A percentile compares a stretch with the other conserved stretches of the same genome.
Conservation (phyloP, 1,284 basidiomycete species). For the Fomitopsis palustris region DNA sequence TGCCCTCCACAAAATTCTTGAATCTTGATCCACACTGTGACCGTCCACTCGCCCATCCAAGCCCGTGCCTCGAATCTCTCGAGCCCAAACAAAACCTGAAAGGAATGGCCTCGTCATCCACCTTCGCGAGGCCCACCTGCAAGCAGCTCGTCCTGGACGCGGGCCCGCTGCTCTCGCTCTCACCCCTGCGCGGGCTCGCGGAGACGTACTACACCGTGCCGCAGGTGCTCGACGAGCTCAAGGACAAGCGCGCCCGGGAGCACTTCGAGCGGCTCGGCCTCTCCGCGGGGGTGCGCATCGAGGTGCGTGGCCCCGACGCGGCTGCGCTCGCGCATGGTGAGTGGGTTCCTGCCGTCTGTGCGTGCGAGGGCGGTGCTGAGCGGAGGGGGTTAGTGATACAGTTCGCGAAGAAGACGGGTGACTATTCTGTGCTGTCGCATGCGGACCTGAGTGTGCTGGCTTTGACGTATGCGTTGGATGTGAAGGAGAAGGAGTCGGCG, state of each 20-base stretch:
- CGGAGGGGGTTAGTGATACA: constrained; percentile 67
- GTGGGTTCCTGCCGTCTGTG: constrained; percentile 17
- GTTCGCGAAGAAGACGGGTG: constrained; percentile 95
- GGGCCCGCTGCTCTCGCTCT: constrained; percentile 83
- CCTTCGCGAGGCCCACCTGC: constrained; percentile 44
- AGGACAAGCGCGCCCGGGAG: constrained; percentile 82
- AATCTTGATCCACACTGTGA: neutral
- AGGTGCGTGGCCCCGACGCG: constrained; percentile 71
- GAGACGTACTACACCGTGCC: constrained; percentile 83
- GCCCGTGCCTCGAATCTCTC: neutral
- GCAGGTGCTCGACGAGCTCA: constrained; percentile 85
- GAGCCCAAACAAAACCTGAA: neutral
- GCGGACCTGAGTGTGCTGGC: constrained; percentile 93
- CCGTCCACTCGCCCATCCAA: neutral
- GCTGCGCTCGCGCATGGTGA: constrained; percentile 75
- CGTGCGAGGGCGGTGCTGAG: constrained; percentile 6
- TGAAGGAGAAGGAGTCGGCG: constrained; percentile 39
- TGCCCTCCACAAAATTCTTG: constrained; percentile 4
- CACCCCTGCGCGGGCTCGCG: constrained; percentile 82
- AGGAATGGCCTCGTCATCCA: constrained; percentile 15
- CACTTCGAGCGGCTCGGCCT: constrained; percentile 78
- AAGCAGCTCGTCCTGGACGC: constrained; percentile 88
- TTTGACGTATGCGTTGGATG: constrained; percentile 79
- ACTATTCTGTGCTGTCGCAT: constrained; percentile 89
- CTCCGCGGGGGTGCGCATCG: constrained; percentile 72